These are phyloP conservation scores for Aristolochia fimbriata DNA, from an alignment of 164 flowering plant genomes.

Conservation along the genomic window DNA sequence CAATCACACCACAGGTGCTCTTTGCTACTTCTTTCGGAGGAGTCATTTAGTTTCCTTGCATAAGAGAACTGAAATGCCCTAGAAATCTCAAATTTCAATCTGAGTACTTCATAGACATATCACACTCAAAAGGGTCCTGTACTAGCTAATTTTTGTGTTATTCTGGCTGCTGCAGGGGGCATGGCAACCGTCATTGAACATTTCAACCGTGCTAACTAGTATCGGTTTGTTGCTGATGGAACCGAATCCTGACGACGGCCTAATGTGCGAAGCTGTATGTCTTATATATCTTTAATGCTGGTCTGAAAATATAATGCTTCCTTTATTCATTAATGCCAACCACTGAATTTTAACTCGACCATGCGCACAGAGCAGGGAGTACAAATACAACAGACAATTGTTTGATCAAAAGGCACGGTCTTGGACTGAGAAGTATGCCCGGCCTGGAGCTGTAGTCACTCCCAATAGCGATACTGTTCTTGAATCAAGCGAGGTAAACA, in stretches of 20 bases:
- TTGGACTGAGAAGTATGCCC: constrained; percentile 74
- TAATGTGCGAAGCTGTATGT: constrained; percentile 87
- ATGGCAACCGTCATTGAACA: constrained; percentile 91
- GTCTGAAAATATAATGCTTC: neutral
- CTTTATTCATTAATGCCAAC: neutral
- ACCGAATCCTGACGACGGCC: constrained; percentile 93
- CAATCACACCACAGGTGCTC: neutral
- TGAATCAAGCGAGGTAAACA: constrained; percentile 16
- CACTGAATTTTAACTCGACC: constrained; percentile 9
- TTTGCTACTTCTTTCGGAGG: neutral
- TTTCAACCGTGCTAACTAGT: constrained; percentile 73
- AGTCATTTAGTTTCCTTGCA: neutral
- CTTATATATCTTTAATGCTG: neutral
- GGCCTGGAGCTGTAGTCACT: constrained; percentile 21
- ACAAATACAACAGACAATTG: constrained; percentile 70
- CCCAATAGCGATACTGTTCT: constrained; percentile 15
- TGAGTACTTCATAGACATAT: neutral
- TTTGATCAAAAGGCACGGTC: constrained; percentile 74
- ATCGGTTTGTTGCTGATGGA: constrained; percentile 75
- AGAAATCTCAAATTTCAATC: neutral
- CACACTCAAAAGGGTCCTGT: neutral
- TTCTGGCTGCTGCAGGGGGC: constrained; percentile 49
- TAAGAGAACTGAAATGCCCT: neutral
- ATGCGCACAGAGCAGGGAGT: constrained; percentile 64
- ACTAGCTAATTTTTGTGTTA: neutral